Base-by-base conservation (phyloP, 2,329 filamentous ascomycete genomes). In the Neocatenulostroma microsporum region DNA sequence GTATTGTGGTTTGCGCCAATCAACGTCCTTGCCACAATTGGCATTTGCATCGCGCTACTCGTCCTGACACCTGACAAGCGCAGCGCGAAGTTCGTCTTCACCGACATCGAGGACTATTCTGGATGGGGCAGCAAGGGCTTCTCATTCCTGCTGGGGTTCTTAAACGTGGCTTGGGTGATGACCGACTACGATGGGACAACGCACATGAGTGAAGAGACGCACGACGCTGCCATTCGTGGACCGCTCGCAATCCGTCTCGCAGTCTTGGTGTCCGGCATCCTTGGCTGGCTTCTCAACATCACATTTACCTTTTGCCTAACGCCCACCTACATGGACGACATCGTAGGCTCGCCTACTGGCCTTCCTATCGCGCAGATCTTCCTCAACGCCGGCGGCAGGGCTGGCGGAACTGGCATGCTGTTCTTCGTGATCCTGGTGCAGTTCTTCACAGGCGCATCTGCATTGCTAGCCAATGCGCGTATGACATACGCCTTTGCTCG, bases 111-210 rank as follows among this genome's bases (percentile, higher is more conserved):
- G 10, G 72, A 80, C 50, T 73, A 73, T 32, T 80, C 76, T 8
- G 76, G 76, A 18, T 80, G 76, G 75, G 70, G 70, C 9, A 75
- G 68, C 15, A 73, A 69, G 45, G 63, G 66, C 3, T 79, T 80
- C 45, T 80, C 76, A 0, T 80, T 80, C 47, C 62, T 80, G 8
- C 62, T 80, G 5, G 74, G 73, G 18, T 74, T 74, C 46, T 56
- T 74, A 5, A 72, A 70, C 12, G 71, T 74, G 11, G 69, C 71
- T 15, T 74, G 71, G 71, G 78, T 74, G n/a, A 80, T 81, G 76
- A 81, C 76, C 5, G 76, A 80, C 51, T 80, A 80, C 52, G 76
- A 80, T 47, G 76, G 72, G 30, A 81, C 77, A 9, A 79, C 76
- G 5, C 77, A 80, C 49, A 79, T 81, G 70, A 78, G 75, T 2